These are phyloP conservation scores for Pichia eremophila DNA, from an alignment of 805 yeast species.

Conservation along the genomic window DNA sequence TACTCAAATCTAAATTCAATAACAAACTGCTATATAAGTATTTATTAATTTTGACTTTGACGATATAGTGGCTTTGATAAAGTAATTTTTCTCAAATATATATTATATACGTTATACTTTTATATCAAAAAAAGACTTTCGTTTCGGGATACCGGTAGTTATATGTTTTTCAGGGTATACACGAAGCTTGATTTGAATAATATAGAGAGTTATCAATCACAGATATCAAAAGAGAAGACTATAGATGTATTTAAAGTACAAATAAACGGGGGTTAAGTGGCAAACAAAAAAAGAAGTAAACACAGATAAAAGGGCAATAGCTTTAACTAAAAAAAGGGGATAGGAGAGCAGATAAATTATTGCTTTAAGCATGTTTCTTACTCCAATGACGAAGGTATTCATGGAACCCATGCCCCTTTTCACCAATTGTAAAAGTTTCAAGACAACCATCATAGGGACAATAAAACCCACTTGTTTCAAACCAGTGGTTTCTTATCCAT, in stretches of 20 bases:
- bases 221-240: no score
- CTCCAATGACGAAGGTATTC: slow-evolving; percentile 11
- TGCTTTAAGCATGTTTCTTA: neutral
- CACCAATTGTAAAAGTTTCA: slow-evolving; percentile 6
- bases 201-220: no score
- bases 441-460: slow-evolving; percentile 7
- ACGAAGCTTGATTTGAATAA: no score
- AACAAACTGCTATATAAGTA: no score
- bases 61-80: no score
- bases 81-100: no score
- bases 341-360: neutral
- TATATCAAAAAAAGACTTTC: no score
- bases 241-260: neutral
- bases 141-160: no score
- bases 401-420: slow-evolving; percentile 10
- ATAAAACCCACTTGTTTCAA: slow-evolving; percentile 2
- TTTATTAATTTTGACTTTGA: no score
- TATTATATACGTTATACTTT: no score
- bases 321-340: neutral
- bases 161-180: no score
- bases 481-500: slow-evolving; percentile 10
- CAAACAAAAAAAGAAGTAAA: neutral
- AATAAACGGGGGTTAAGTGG: neutral
- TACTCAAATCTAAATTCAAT: neutral
- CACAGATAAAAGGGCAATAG: neutral